These are phyloP conservation scores for Ceratocystis lukuohia DNA, from an alignment of 2,329 filamentous ascomycete species.

Conservation along the genomic window DNA sequence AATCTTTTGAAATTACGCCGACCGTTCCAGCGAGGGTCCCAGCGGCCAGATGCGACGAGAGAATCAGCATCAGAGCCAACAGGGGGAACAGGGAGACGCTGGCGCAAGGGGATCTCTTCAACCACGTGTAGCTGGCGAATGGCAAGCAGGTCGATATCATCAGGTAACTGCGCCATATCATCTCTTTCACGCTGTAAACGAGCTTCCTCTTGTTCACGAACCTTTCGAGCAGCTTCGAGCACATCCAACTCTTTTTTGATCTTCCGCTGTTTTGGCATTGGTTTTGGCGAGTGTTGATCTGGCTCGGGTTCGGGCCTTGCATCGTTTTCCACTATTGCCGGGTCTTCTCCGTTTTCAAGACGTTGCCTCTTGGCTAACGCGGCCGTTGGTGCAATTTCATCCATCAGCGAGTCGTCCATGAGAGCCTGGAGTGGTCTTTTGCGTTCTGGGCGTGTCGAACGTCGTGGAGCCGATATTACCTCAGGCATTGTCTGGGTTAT, in stretches of 20 bases:
- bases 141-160: constrained; percentile 56
- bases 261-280: constrained; percentile 32
- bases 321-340: constrained; percentile 23
- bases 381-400: constrained; percentile 61
- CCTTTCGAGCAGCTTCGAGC: constrained; percentile 48
- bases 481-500: constrained; percentile 21
- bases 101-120: constrained; percentile 57
- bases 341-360: constrained; percentile 43
- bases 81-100: constrained; percentile 22
- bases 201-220: constrained; percentile 54
- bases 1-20: constrained; percentile 95
- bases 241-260: constrained; percentile 53
- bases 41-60: constrained; percentile 45
- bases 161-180: constrained; percentile 39
- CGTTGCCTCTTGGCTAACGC: constrained; percentile 67
- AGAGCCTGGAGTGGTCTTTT: constrained; percentile 32
- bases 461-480: constrained; percentile 22
- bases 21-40: constrained; percentile 86
- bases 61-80: constrained; percentile 31
- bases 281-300: constrained; percentile 18
- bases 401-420: constrained; percentile 43
- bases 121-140: constrained; percentile 64
- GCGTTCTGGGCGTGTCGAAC: constrained; percentile 28
- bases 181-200: constrained; percentile 40
- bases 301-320: constrained; percentile 18